Percentiles rank a stretch among this genome's conserved stretches.
phyloP scores from a whole-genome alignment of 495 filamentous ascomycete genomes.

The Tuber brumale region DNA sequence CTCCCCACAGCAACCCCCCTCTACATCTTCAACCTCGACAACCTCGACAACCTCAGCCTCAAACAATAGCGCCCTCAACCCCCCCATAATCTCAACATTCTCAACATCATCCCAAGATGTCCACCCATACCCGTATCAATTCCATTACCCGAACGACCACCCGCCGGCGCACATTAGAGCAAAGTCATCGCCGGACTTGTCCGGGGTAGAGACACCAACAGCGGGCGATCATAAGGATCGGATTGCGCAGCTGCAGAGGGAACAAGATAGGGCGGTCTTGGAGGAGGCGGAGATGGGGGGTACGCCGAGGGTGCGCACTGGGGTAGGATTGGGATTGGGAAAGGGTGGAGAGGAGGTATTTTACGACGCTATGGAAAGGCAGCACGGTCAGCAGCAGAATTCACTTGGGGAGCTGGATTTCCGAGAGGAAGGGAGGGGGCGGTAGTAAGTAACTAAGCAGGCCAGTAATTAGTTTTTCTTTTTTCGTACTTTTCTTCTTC shows the following conservation, averaged over 20 bases:
- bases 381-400: not conserved
- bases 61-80: slow-evolving; percentile 53
- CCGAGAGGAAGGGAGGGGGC: slow-evolving; percentile 3
- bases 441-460: not conserved
- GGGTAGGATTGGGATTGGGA: not conserved
- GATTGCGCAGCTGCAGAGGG: slow-evolving; percentile 25
- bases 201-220: slow-evolving; percentile 27
- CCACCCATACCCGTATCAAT: slow-evolving; percentile 61
- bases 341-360: not conserved
- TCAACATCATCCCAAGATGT: slow-evolving; percentile 70
- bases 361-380: slow-evolving; percentile 5
- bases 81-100: slow-evolving; percentile 65
- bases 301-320: not conserved
- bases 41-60: slow-evolving; percentile 39
- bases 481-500: too few relatives aligned
- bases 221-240: slow-evolving; percentile 22
- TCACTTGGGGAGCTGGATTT: not conserved
- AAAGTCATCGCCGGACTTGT: slow-evolving; percentile 26
- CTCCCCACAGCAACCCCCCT: not conserved
- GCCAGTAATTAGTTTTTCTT: not conserved
- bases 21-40: slow-evolving; percentile 19
- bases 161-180: slow-evolving; percentile 27
- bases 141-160: slow-evolving; percentile 35
- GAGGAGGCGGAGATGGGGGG: slow-evolving; percentile 20
- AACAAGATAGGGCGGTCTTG: slow-evolving; percentile 32